Base-by-base conservation (phyloP, 495 filamentous ascomycete genomes). In the Aspergillus haitiensis region DNA sequence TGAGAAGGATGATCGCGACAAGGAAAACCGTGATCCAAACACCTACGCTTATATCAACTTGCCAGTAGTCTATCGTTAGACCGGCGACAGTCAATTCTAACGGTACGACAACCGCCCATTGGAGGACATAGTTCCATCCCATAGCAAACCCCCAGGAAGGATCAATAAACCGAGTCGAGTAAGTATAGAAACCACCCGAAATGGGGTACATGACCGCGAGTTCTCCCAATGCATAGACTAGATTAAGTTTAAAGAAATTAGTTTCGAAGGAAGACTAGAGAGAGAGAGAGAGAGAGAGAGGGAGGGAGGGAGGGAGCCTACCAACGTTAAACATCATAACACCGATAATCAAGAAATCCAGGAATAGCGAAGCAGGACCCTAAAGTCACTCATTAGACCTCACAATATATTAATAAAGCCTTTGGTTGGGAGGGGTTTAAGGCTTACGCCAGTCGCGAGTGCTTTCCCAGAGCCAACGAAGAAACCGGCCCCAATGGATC, bases 21-120 rank as follows among this genome's bases (percentile, higher is more conserved):
- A 81, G 64, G 63, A 91, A 92, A 16, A 91, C 77, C 58, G 90
- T 84, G 62, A 93, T 80, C 62, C 86, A 76, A 10, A 90, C 85
- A 6, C 69, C 83, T 49, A 78, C 71, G 55, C 82, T 87, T 21
- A 87, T 70, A 44, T 78, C 70, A 7, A 72, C 69, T 32, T 70
- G 58, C 92, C 92, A 96, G 60, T 81, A 90, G 48, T 87, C 75
- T n/a, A 96, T 83, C 3, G 93, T 86, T 7, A 94, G 70, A 55
- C 88, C 84, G 27, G 89, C 87, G 35, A 90, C 92, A 0, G 89
- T 93, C 36, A 93, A 75, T 67, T 95, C 89, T 40, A 79, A 73
- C 2, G 75, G 78, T n/a, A 76, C 64, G 32, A 63, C 80, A 42
- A 78, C 71, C 71, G 88, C 88, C 88, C 88, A 91, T 66, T 82